Evolutionary conservation across 169 alveolate species (phyloP), one percentile per base, ranked within the genome.

Genomic region (Eimeria maxima): DNA sequence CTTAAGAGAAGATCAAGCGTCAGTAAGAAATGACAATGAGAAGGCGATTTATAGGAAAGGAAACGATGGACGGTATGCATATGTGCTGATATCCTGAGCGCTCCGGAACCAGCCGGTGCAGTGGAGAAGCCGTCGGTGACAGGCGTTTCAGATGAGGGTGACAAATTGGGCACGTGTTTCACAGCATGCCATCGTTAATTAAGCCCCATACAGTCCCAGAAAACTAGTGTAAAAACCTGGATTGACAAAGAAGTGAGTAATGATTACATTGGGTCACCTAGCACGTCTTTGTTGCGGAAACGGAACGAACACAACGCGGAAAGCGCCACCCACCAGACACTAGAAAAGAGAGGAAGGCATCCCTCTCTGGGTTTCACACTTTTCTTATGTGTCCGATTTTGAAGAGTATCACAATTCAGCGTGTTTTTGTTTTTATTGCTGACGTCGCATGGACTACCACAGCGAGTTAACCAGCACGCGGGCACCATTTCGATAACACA

Each of bases 111-210:
- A 29, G 55, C 29, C 83, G 4, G 83, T 18, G 53, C 29, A 38
- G 80, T 29, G 80, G 50, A 69, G 50, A n/a, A 29, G 24, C 80
- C 47, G 83, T 73, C 55, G 27, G 83, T 20, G 83, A 69, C 47
- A 14, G 47, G 55, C 33, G 83, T 73, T 38, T 73, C 55, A 73
- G 16, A 73, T 13, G 20, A 38, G 83, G 14, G 83, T 73, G 83
- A 73, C 83, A 38, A 33, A 73, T 53, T 73, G 83, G 83, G 83
- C 83, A 13, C 14, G 4, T 38, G 83, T 5, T 38, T 38, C 83
- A 18, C 44, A 38, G 20, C 2, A 38, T 16, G 6, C 83, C 83
- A 73, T 38, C 8, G 24, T 4, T 73, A 7, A 73, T 14, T 73
- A 73, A 11, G 16, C 38, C 16, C 50, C 55, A 16, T 38, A 38